phyloP scores from a whole-genome alignment of 176 grass and related monocot genomes.

The Eragrostis curvula region DNA sequence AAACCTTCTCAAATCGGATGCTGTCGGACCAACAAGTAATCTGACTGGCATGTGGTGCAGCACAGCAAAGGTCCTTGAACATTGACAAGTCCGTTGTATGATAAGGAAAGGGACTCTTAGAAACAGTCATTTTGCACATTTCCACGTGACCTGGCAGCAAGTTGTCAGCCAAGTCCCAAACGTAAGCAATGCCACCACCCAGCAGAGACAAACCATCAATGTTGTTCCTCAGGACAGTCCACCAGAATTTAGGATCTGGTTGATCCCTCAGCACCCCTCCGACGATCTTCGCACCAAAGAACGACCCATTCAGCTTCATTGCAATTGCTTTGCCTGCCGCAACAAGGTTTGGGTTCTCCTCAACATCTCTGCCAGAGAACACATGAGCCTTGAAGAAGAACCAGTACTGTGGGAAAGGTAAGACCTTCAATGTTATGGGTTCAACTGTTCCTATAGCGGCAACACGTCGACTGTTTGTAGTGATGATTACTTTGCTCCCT shows the following conservation, averaged over 20 bases:
- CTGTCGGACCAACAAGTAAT: neutral
- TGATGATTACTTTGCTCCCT: slow-evolving; percentile 38
- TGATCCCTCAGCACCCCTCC: neutral
- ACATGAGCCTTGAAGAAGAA: slow-evolving; percentile 41
- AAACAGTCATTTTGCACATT: neutral
- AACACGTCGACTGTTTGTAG: neutral
- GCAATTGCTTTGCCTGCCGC: neutral
- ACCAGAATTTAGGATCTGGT: slow-evolving; percentile 3
- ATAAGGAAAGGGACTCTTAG: neutral
- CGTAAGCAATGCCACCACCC: slow-evolving; percentile 3
- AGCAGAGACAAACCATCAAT: neutral
- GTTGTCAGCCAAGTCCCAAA: slow-evolving; percentile 24
- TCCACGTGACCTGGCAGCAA: neutral
- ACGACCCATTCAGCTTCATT: slow-evolving; percentile 4
- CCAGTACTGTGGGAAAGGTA: neutral
- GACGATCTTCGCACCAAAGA: slow-evolving; percentile 8
- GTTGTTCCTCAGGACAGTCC: neutral
- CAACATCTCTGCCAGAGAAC: neutral
- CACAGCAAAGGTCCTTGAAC: neutral
- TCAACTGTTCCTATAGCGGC: neutral
- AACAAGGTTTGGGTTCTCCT: slow-evolving; percentile 5
- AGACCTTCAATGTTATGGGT: neutral
- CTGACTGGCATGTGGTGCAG: neutral
- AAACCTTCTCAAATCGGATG: neutral
- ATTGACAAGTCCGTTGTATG: neutral